A percentile compares a stretch with the other conserved stretches of the same genome.
Evolutionary conservation across 176 grass and related monocot species (phyloP).

Genomic region (Eleusine coracana): DNA sequence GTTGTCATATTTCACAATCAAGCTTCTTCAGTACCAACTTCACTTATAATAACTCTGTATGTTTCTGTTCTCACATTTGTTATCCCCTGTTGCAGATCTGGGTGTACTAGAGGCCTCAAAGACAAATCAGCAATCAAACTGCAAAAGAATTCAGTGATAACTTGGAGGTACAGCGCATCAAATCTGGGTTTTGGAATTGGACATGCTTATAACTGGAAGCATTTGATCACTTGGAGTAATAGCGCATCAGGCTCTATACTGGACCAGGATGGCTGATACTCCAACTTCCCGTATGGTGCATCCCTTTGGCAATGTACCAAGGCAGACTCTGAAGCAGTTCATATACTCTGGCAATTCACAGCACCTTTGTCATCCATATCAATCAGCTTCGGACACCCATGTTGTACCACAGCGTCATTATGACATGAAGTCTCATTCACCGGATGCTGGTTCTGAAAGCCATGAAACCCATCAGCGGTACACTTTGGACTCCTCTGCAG

Average conservation of each 20-base stretch:
- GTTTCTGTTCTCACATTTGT: conserved; percentile 26
- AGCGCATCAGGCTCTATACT: background rate
- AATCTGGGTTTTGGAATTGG: background rate
- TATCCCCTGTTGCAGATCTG: conserved; percentile 35
- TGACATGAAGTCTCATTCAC: conserved; percentile 37
- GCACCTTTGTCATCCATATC: conserved; percentile 27
- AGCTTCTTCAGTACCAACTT: conserved; percentile 6
- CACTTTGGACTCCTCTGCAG: conserved; percentile 64
- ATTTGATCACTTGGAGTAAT: conserved; percentile 33
- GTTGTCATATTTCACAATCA: conserved; percentile 14
- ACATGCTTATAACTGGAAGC: conserved; percentile 4
- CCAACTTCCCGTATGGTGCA: conserved; percentile 53
- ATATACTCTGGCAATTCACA: conserved; percentile 32
- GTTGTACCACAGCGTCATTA: conserved; percentile 23
- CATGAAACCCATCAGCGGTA: conserved; percentile 33
- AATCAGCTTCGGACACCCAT: conserved; percentile 21
- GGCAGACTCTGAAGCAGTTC: conserved; percentile 43
- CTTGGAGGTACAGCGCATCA: background rate
- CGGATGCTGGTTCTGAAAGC: conserved; percentile 39
- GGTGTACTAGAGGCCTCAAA: conserved; percentile 4
- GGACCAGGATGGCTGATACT: conserved; percentile 46
- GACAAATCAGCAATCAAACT: conserved; percentile 11
- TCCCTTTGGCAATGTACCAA: conserved; percentile 39
- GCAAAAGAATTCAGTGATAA: background rate
- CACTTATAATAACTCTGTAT: background rate